Evolutionary conservation across 768 basidiomycete genomes (phyloP).

Genomic region (Tricholomella constricta): DNA sequence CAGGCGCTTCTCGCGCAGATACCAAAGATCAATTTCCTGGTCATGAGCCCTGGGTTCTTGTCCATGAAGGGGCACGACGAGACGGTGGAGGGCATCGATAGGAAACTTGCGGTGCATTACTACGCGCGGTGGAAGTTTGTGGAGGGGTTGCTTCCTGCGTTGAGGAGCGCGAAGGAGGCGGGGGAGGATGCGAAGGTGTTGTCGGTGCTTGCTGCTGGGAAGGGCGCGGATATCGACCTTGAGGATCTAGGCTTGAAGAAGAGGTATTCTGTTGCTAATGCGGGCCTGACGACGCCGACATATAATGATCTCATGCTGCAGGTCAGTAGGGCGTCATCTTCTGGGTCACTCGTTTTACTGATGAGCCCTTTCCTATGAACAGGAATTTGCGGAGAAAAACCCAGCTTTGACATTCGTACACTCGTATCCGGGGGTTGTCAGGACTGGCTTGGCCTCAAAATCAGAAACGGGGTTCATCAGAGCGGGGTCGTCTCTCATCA

Average conservation of each 20-base stretch:
- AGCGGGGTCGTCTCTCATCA: slow-evolving; percentile 17
- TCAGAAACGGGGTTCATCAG: slow-evolving; percentile 29
- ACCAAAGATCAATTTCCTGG: slow-evolving; percentile 52
- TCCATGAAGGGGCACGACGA: slow-evolving; percentile 36
- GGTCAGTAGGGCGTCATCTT: slow-evolving; percentile 25
- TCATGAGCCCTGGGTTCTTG: slow-evolving; percentile 46
- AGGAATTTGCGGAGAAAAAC: slow-evolving; percentile 38
- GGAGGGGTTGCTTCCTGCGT: slow-evolving; percentile 42
- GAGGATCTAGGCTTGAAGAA: slow-evolving; percentile 50
- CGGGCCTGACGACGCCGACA: slow-evolving; percentile 30
- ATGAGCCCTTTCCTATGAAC: neutral
- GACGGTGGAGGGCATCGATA: slow-evolving; percentile 37
- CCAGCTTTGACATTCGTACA: slow-evolving; percentile 42
- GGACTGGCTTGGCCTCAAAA: slow-evolving; percentile 29
- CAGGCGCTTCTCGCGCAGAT: slow-evolving; percentile 34
- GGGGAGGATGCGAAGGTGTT: slow-evolving; percentile 57
- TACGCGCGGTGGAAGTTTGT: slow-evolving; percentile 55
- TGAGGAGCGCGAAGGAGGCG: slow-evolving; percentile 43
- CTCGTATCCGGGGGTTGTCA: slow-evolving; percentile 39
- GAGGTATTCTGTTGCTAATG: slow-evolving; percentile 31
- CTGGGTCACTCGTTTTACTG: neutral
- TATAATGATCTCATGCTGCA: slow-evolving; percentile 48
- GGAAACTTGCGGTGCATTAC: slow-evolving; percentile 44
- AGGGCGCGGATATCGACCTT: slow-evolving; percentile 39
- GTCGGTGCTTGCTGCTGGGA: slow-evolving; percentile 41